Evolutionary conservation across 2,329 filamentous ascomycete species (phyloP).

Genomic region (Talaromyces sp.): DNA sequence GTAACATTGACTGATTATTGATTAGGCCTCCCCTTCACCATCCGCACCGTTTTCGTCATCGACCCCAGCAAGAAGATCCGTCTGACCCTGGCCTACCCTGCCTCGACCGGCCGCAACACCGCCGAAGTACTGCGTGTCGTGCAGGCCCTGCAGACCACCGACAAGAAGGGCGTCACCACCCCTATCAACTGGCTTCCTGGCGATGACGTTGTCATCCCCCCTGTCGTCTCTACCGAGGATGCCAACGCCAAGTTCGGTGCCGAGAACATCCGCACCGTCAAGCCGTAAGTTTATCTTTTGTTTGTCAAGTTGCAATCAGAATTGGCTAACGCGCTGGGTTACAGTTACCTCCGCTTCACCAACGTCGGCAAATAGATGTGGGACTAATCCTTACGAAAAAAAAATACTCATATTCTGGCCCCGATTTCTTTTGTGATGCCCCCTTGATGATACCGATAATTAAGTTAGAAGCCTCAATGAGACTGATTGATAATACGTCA

Average conservation of each 20-base stretch:
- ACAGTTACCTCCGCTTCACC: constrained; percentile 34
- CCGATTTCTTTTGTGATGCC: not conserved
- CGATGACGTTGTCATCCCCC: constrained; percentile 89
- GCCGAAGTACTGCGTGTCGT: constrained; percentile 73
- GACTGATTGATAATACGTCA: not conserved
- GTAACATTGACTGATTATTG: constrained; percentile 6
- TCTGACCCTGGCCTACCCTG: constrained; percentile 87
- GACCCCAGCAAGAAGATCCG: constrained; percentile 92
- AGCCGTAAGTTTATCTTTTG: constrained; percentile 41
- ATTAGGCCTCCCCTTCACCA: constrained; percentile 71
- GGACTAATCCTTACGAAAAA: not conserved
- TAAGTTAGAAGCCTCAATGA: not conserved
- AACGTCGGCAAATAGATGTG: constrained; percentile 25
- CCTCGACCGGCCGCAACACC: constrained; percentile 80
- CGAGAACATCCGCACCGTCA: constrained; percentile 48
- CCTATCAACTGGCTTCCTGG: constrained; percentile 88
- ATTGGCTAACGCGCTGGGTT: not conserved
- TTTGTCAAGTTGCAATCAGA: not conserved
- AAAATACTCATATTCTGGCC: not conserved
- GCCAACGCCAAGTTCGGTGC: constrained; percentile 84
- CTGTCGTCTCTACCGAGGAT: constrained; percentile 74
- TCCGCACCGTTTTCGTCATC: constrained; percentile 91
- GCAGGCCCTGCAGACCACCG: constrained; percentile 74
- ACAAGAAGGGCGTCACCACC: constrained; percentile 82
- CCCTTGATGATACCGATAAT: constrained; percentile 12